Evolutionary conservation across 2,329 filamentous ascomycete species (phyloP), one percentile per base, ranked within the genome.

Genomic region (Hortaea werneckii): DNA sequence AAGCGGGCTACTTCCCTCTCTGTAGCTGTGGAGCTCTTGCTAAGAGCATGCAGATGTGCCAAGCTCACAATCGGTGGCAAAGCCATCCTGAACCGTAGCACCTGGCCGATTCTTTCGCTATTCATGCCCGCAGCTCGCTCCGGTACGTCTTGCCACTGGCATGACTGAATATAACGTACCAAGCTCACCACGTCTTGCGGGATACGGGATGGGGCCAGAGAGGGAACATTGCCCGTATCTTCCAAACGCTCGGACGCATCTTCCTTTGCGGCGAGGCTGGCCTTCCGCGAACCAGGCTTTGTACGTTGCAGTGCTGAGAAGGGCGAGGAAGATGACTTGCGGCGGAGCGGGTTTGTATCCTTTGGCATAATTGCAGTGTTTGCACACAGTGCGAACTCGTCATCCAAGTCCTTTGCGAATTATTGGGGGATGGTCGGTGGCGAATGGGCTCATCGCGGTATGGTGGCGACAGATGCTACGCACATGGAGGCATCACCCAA

Each of bases 1-100:
- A 87, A 69, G 54, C 79, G 74, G 3, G 76, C 80, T 13, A 84
- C 71, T 59, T 85, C 83, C 40, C 83, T 71, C 63, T 87, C 83
- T 1, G 79, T 78, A 1, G 68, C 70, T 0, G 82, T 85, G 1
- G 82, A 77, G 2, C 77, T 79, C 7, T 65, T 66, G 39, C 83
- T 70, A 1, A 87, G 64, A 1, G 81, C 76, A 50, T 82, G 76
- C 5, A 88, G 61, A 59, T 88, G 83, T 1, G 79, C 75, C 13
- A 80, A 63, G 0, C 79, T 82, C 5, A 83, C 78, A 20, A 87
- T 68, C 0, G 78, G 79, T 7, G 85, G 81, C 35, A 85, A 62
- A 10, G 65, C 65, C 29, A 64, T 65, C 12, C 82, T 72, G 58
- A 77, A 80, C 50, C 80, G 78, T 43, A 87, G 69, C 11, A 84